A percentile compares a stretch with the other conserved stretches of the same genome.
Evolutionary conservation across 2,329 filamentous ascomycete species (phyloP).

Genomic region (Madurella mycetomatis): DNA sequence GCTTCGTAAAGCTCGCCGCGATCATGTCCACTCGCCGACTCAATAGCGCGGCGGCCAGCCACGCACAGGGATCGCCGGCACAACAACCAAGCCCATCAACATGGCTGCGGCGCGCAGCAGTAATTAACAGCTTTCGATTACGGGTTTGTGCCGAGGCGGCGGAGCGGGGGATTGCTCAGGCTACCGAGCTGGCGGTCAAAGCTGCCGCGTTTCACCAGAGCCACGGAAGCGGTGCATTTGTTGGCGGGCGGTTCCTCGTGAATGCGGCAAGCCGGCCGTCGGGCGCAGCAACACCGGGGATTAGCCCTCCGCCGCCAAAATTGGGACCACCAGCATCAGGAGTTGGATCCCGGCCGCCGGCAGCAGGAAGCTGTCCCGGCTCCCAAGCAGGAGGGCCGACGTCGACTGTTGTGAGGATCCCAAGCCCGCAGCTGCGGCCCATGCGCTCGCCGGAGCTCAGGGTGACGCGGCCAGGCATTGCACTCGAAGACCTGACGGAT

Average conservation of each 20-base stretch:
- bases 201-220: slow-evolving; percentile 30
- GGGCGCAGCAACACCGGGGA: background rate
- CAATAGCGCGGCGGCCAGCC: slow-evolving; percentile 8
- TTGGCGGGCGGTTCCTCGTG: slow-evolving; percentile 31
- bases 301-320: background rate
- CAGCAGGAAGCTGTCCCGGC: background rate
- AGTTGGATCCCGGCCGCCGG: background rate
- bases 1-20: slow-evolving; percentile 46
- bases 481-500: slow-evolving; percentile 24
- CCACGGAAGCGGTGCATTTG: slow-evolving; percentile 23
- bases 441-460: slow-evolving; percentile 35
- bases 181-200: slow-evolving; percentile 33
- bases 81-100: slow-evolving; percentile 30
- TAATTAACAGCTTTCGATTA: slow-evolving; percentile 57
- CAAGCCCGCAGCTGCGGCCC: slow-evolving; percentile 21
- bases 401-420: slow-evolving; percentile 15
- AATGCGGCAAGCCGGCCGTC: background rate
- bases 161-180: slow-evolving; percentile 29
- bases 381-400: slow-evolving; percentile 11
- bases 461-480: slow-evolving; percentile 14
- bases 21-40: slow-evolving; percentile 34
- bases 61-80: background rate
- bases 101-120: slow-evolving; percentile 59
- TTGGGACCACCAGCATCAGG: slow-evolving; percentile 1
- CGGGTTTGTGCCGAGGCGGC: slow-evolving; percentile 39